A percentile compares a stretch with the other conserved stretches of the same genome.
Conservation (phyloP, 495 filamentous ascomycete species). For the Rostrohypoxylon terebratum region DNA sequence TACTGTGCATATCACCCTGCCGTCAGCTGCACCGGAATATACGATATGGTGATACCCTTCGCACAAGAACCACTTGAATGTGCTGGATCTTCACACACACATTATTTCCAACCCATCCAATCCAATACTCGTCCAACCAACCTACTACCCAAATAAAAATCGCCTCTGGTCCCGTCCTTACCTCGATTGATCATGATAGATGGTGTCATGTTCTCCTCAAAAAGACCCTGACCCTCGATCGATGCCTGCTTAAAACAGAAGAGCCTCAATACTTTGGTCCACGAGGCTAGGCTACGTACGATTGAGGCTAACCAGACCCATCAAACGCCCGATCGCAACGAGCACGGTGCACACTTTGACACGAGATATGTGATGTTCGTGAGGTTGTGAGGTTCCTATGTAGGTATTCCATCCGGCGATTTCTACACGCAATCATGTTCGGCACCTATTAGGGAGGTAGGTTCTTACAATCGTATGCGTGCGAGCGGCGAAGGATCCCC, state of each 20-base stretch:
- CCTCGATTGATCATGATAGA: slow-evolving; percentile 21
- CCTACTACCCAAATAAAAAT: slow-evolving; percentile 33
- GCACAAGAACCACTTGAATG: slow-evolving; percentile 43
- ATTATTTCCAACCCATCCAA: slow-evolving; percentile 32
- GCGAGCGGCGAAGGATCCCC: slow-evolving; percentile 42
- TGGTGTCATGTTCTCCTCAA: slow-evolving; percentile 35
- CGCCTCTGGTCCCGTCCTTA: slow-evolving; percentile 26
- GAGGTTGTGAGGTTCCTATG: slow-evolving; percentile 15
- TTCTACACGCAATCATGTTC: slow-evolving; percentile 11
- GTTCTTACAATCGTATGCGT: slow-evolving; percentile 32
- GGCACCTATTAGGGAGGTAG: slow-evolving; percentile 29
- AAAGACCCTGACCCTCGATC: slow-evolving; percentile 9
- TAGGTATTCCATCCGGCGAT: slow-evolving; percentile 17
- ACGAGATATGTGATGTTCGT: not conserved
- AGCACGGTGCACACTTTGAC: slow-evolving; percentile 8
- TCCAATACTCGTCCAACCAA: slow-evolving; percentile 34
- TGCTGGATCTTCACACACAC: slow-evolving; percentile 40
- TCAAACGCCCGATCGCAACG: slow-evolving; percentile 20
- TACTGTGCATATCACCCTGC: slow-evolving; percentile 46
- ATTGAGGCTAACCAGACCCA: slow-evolving; percentile 15
- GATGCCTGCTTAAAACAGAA: slow-evolving; percentile 23
- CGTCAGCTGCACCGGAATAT: slow-evolving; percentile 45
- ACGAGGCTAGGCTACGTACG: slow-evolving; percentile 23
- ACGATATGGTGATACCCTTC: slow-evolving; percentile 47
- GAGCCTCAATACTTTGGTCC: slow-evolving; percentile 34